Percentiles rank a stretch among this genome's conserved stretches.
Evolutionary conservation across 306 rosid species (phyloP).

Genomic region (Spatholobus suberectus): DNA sequence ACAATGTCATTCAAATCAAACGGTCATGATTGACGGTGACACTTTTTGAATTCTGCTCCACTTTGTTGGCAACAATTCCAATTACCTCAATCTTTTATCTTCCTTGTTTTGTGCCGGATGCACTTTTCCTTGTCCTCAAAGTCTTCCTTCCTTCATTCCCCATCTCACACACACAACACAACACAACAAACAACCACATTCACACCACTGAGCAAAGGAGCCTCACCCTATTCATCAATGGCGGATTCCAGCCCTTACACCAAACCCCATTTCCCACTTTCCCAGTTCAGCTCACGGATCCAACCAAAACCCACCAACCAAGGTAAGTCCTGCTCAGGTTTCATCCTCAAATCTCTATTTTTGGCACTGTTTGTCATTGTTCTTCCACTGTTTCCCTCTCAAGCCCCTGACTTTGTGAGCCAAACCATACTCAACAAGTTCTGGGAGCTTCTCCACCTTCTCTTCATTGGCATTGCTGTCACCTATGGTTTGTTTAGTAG

Average conservation of each 20-base stretch:
- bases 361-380: conserved; percentile 49
- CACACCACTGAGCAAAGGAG: neutral
- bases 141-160: conserved; percentile 55
- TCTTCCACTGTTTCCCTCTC: conserved; percentile 83
- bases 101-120: conserved; percentile 7
- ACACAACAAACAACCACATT: neutral
- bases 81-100: conserved; percentile 26
- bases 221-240: conserved; percentile 44
- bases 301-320: conserved; percentile 49
- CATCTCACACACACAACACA: conserved; percentile 21
- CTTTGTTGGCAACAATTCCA: neutral
- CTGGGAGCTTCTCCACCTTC: conserved; percentile 87
- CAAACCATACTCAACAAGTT: conserved; percentile 63
- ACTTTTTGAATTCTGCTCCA: conserved; percentile 24
- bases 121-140: conserved; percentile 50
- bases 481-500: conserved; percentile 82
- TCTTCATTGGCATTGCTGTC: conserved; percentile 84
- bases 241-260: conserved; percentile 65
- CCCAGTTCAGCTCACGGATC: conserved; percentile 44
- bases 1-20: conserved; percentile 8
- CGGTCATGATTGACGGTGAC: conserved; percentile 24
- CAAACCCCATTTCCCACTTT: conserved; percentile 52
- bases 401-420: conserved; percentile 85
- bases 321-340: conserved; percentile 61
- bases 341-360: conserved; percentile 62